Conservation (phyloP, 2,329 filamentous ascomycete genomes). For the Aspergillus fumigatiaffinis region DNA sequence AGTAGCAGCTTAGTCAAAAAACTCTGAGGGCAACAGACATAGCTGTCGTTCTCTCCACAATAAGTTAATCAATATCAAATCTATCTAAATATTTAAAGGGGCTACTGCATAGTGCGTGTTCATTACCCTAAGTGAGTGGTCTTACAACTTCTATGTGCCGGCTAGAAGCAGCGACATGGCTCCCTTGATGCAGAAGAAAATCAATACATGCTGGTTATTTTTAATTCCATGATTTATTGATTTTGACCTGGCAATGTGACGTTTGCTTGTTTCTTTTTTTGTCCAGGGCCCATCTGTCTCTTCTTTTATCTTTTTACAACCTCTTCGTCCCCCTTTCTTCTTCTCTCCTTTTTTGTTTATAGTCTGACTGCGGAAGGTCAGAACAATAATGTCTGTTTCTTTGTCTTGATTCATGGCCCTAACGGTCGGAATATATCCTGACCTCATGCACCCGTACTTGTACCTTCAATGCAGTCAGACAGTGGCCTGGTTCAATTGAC, state of each 20-base stretch:
- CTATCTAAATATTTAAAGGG: neutral
- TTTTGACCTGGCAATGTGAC: neutral
- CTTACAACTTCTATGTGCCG: neutral
- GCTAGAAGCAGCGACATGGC: neutral
- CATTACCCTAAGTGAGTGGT: neutral
- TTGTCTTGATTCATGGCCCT: neutral
- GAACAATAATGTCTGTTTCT: neutral
- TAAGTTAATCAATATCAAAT: neutral
- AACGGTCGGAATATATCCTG: neutral
- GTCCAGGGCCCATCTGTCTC: conserved; percentile 2
- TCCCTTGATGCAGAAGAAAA: neutral
- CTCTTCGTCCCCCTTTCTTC: neutral
- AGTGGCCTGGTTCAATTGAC: neutral
- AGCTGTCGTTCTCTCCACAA: too few species aligned
- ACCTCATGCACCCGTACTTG: neutral
- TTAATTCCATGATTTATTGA: neutral
- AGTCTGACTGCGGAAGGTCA: neutral
- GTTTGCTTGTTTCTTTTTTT: neutral
- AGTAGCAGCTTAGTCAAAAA: too few species aligned
- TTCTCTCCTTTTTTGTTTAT: neutral
- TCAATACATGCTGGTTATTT: neutral
- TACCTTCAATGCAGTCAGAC: neutral
- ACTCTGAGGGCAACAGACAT: too few species aligned
- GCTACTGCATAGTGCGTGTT: neutral
- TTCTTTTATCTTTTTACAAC: neutral